Conservation (phyloP, 75 land plant species). For the Pinus taeda region DNA sequence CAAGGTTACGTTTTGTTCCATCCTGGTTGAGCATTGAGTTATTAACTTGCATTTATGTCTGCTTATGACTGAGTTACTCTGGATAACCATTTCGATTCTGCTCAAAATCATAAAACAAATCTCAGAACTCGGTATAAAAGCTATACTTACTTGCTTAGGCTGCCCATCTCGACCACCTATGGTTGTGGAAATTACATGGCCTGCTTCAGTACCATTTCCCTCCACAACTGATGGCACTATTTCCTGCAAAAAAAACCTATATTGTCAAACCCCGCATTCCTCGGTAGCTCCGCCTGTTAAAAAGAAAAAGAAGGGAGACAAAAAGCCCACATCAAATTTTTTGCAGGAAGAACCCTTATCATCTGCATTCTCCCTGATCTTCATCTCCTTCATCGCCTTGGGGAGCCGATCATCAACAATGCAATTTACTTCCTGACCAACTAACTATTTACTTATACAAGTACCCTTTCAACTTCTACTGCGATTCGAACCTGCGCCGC, state of each 20-base stretch:
- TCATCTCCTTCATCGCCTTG: slow-evolving; percentile 57
- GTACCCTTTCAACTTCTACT: not conserved
- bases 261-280: not conserved
- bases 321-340: slow-evolving; percentile 19
- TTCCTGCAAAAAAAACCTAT: slow-evolving; percentile 20
- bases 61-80: too few species aligned
- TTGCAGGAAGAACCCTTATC: slow-evolving; percentile 29
- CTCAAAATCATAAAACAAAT: slow-evolving; percentile 8
- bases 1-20: not conserved
- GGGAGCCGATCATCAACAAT: slow-evolving; percentile 36
- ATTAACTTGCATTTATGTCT: not conserved
- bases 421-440: slow-evolving; percentile 12
- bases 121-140: not conserved
- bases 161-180: slow-evolving; percentile 87
- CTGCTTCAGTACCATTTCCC: slow-evolving; percentile 74
- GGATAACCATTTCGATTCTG: too few species aligned
- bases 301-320: not conserved
- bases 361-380: slow-evolving; percentile 28
- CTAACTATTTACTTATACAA: too few species aligned
- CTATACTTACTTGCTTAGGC: slow-evolving; percentile 68
- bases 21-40: not conserved
- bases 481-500: not conserved
- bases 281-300: not conserved
- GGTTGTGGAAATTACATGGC: slow-evolving; percentile 89
- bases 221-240: slow-evolving; percentile 51